Base-by-base conservation (phyloP, 805 yeast species). In the Saturnispora sanitii region DNA sequence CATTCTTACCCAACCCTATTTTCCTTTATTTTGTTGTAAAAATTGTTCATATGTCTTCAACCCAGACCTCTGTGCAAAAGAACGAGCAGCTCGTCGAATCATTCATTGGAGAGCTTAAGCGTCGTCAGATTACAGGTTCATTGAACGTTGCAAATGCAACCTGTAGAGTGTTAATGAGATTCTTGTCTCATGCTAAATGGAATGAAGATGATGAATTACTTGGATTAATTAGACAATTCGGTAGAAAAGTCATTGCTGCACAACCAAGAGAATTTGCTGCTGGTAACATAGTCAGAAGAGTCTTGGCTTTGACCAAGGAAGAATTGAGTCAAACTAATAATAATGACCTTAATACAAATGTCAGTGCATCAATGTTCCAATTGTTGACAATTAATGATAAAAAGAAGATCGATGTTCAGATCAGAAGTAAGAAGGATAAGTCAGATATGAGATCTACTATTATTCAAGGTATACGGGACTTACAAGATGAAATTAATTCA, bases 181-280 rank as follows among this genome's bases (percentile, higher is more conserved):
- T 86, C 38, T 79, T 87, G 17, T 85, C 96, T 0, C 82, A 82
- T 11, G 84, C 92, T 1, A 70, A 95, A 56, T 92, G 97, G 97
- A 67, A 75, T 37, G 75, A 76, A 43, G 75, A 85, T 9, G 79
- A 75, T 44, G 86, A 83, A 45, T 67, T 90, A 46, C 79, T 90
- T 21, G 61, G 61, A 15, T 76, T 82, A 44, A 76, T 90, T 49
- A 76, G 94, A 51, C 67, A 68, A 41, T 74, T 88, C 16, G 98
- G 97, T 7, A 65, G 66, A 30, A 63, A 71, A 25, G 63, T 92
- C 36, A 75, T 76, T 29, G 73, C 70, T 19, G 95, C 96, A 3
- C 92, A 84, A 54, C 96, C 97, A 6, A 73, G 85, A 48, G 94
- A 88, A 52, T 79, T 87, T 50, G 74, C 87, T 3, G 76, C 88